These are phyloP conservation scores for Xylariaceae sp. DNA, from an alignment of 2,329 filamentous ascomycete genomes.

Conservation along the genomic window DNA sequence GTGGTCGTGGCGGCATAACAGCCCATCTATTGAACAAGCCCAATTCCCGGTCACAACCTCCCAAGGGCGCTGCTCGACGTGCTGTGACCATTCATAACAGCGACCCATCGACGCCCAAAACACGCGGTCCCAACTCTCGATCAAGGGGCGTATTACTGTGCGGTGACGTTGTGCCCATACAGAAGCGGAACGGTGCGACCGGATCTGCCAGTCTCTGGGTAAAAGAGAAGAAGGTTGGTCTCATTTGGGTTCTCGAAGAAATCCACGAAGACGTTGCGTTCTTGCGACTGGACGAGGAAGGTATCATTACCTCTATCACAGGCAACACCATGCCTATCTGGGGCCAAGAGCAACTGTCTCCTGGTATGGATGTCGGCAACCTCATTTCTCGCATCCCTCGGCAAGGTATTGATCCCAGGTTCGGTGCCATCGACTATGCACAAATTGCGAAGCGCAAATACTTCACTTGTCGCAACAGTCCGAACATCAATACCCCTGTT, in stretches of 20 bases:
- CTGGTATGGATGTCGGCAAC: constrained; percentile 68
- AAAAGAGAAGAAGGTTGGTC: constrained; percentile 87
- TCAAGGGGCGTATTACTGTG: constrained; percentile 88
- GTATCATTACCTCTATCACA: constrained; percentile 61
- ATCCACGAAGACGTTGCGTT: constrained; percentile 90
- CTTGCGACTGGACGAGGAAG: constrained; percentile 71
- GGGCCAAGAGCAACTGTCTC: constrained; percentile 62
- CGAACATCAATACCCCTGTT: constrained; percentile 76
- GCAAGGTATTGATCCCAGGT: constrained; percentile 63
- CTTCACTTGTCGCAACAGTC: constrained; percentile 77
- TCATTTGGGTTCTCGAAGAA: constrained; percentile 98
- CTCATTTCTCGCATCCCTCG: constrained; percentile 80
- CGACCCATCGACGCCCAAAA: constrained; percentile 50
- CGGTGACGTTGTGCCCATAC: constrained; percentile 96
- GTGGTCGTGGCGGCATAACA: constrained; percentile 71
- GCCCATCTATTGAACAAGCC: constrained; percentile 84
- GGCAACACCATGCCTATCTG: constrained; percentile 86
- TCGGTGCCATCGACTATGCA: constrained; percentile 71
- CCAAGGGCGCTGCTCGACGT: constrained; percentile 52
- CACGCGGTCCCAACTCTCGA: constrained; percentile 58
- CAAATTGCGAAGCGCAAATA: constrained; percentile 66
- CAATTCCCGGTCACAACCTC: constrained; percentile 50
- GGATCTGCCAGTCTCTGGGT: constrained; percentile 97
- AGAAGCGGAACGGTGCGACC: constrained; percentile 86
- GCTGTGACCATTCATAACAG: constrained; percentile 60